Base-by-base conservation (phyloP, 495 filamentous ascomycete genomes). In the Bombardia bombarda region DNA sequence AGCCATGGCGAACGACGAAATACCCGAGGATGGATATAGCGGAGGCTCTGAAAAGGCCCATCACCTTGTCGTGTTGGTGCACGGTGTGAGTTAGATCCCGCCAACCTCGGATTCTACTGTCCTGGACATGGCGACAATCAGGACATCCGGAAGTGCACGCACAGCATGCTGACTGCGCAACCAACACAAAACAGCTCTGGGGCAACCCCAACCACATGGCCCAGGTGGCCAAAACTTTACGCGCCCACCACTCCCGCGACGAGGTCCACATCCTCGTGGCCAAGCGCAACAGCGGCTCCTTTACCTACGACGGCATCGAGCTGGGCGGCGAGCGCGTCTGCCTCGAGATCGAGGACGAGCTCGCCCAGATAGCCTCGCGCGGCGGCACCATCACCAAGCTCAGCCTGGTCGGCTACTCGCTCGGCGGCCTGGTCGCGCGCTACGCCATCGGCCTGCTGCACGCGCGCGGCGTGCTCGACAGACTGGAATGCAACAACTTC, bases 271-370 rank as follows among this genome's bases (percentile, higher is more conserved):
- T 95, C 40, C 74, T 95, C 19, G 68, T 82, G 23, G 75, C 83
- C 3, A 84, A 90, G 64, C 74, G 80, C 43, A 97, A 96, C 61
- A 70, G 77, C 40, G 87, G 88, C 4, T 82, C 67, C 46, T 86
- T 82, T 63, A 97, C 90, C 18, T 97, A 97, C 62, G 90, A 97
- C 65, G 90, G 90, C 40, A 88, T 97, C 56, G 89, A 96, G 52
- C 67, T 82, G 7, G 86, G 90, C 43, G 90, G 86, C 44, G 90
- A 97, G 70, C 80, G 90, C 30, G 80, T 96, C 23, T 83, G 82
- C 16, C 68, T 79, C 49, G 90, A 97, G 68, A 87, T 96, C 40
- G 90, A 96, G 61, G 79, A 90, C 49, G 80, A 79, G 28, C 62
- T 96, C 24, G 75, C 83, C 23, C 59, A 70, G n/a, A 70, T 90